Evolutionary conservation across 1,284 basidiomycete genomes (phyloP), one percentile per base, ranked within the genome.

Genomic region (Apiotrichum siamense): DNA sequence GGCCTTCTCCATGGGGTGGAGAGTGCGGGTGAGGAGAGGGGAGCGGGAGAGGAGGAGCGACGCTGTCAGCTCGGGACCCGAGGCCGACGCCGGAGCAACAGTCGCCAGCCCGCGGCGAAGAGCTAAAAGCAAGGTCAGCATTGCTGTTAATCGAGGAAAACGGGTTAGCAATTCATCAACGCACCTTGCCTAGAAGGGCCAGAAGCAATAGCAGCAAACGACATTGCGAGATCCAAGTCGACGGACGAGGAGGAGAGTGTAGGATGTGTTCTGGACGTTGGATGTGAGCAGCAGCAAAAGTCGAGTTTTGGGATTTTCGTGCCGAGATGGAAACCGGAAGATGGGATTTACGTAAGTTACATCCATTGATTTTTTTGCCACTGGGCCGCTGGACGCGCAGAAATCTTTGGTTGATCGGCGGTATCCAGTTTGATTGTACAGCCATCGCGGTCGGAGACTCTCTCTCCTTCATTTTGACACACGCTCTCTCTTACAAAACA

Each of bases 1-100:
- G 12, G 90, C 83, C 61, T 79, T 76, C 75, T 94, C 93, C 64
- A 97, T 86, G 2, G 80, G 76, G 0, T 81, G 83, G 0, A 84
- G 87, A 0, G 84, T 81, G 33, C 84, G 83, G 0, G 89, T 88
- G 44, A 97, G 73, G 55, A 89, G 78, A 4, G 91, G 91, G 1
- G 87, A 79, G 38, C 91, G 85, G 70, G 89, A 91, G 53, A 96
- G 79, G 54, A 97, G 78, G 59, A 94, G 65, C 7, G 77, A 73
- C 23, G 76, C 72, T 46, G 63, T 64, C 49, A 78, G 64, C 2
- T 55, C 54, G 17, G 61, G 52, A 7, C 57, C 21, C 13, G 63
- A 50, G 15, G 68, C 55, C 17, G 50, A 50, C 13, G 55, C 18
- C 13, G 61, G 27, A n/a, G 49, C 40, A 26, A 38, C 49, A 15